Evolutionary conservation across 1,284 basidiomycete species (phyloP), one percentile per base, ranked within the genome.

Genomic region (Trichosporon coremiiforme): DNA sequence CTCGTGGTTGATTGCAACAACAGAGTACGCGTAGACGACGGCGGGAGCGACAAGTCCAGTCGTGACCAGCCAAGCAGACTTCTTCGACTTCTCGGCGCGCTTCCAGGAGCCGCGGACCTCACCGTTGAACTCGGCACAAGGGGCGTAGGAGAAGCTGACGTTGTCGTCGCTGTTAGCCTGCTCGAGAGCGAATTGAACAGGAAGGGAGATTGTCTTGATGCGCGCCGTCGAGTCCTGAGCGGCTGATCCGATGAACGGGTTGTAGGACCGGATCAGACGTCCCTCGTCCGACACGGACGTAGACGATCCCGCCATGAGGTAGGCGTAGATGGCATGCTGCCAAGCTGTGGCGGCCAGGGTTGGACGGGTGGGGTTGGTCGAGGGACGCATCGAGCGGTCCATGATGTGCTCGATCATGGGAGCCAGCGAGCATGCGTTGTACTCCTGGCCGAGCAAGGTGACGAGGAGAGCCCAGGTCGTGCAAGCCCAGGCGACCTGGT

Each of bases 271-370:
- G 57, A 79, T 66, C 10, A 79, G 41, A 6, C 64, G 67, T 4
- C 74, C 74, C 15, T 75, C 69, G 12, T 75, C 71, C 22, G 68
- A 64, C 20, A 78, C 31, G 2, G 78, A 76, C 0, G 69, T 47
- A 3, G 71, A 68, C 12, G 69, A 75, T 2, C 69, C 76, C 12
- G 77, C 69, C 17, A 76, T 74, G 9, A 84, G 72, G 67, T 82
- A 82, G 4, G 81, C 77, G 71, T 84, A 75, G 17, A 84, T 77
- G 36, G 80, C 80, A 64, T 84, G 83, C 64, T 78, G 76, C 82
- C 82, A 85, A 0, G 82, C 82, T 0, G 75, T 71, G 20, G 79
- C 70, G 29, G 78, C 80, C 13, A 83, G 76, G 1, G 75, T 67
- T 0, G 78, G 77, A 45, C 79, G 77, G 8, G 71, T 64, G 7